phyloP scores from a whole-genome alignment of 2,329 filamentous ascomycete species.

The Stagonosporopsis rhizophila region DNA sequence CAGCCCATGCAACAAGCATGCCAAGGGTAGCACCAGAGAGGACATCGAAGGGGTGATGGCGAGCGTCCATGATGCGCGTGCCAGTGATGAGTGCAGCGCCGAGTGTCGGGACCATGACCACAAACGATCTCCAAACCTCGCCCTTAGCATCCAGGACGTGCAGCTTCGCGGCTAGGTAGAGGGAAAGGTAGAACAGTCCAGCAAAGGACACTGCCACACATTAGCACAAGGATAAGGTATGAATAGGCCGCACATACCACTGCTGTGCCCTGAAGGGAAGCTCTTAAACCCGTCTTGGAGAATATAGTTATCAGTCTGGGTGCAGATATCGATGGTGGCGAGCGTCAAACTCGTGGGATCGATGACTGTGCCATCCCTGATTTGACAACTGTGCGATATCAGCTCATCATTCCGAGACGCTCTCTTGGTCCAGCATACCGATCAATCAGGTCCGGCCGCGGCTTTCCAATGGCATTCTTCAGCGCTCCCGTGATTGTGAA shows the following conservation, averaged over 20 bases:
- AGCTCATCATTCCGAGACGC: not conserved
- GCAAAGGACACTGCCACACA: conserved; percentile 60
- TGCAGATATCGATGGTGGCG: conserved; percentile 55
- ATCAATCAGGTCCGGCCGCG: conserved; percentile 65
- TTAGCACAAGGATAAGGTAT: conserved; percentile 21
- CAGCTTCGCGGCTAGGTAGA: conserved; percentile 66
- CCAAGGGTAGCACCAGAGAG: conserved; percentile 63
- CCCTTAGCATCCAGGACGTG: conserved; percentile 66
- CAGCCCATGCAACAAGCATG: conserved; percentile 58
- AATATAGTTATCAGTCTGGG: conserved; percentile 56
- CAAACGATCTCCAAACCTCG: conserved; percentile 65
- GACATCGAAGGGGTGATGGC: conserved; percentile 68
- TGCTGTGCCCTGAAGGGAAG: conserved; percentile 65
- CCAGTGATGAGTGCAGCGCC: conserved; percentile 63
- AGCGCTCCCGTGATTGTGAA: conserved; percentile 65
- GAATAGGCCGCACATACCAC: conserved; percentile 51
- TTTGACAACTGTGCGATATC: conserved; percentile 29
- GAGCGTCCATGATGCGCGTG: conserved; percentile 67
- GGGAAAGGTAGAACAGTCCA: conserved; percentile 65
- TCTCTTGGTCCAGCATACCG: conserved; percentile 48
- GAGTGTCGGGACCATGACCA: conserved; percentile 62
- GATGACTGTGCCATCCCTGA: conserved; percentile 19
- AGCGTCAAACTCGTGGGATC: conserved; percentile 15
- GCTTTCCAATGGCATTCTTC: conserved; percentile 67
- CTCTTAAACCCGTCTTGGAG: conserved; percentile 67